Evolutionary conservation across 768 basidiomycete genomes (phyloP).

Genomic region (Suillus lakei): DNA sequence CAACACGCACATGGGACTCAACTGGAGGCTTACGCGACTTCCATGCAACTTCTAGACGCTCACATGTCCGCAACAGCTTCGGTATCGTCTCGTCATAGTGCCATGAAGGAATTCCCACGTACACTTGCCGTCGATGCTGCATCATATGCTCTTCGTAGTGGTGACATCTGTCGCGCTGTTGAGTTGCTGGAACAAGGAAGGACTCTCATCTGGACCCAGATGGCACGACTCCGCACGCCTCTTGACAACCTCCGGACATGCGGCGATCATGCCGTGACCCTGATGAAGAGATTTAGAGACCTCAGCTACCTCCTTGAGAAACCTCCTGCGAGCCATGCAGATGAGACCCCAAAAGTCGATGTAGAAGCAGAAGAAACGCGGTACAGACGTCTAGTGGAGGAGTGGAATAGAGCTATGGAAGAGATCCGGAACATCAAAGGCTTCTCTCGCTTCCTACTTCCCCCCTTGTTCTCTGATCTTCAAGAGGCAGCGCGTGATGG

Average conservation of each 20-base stretch:
- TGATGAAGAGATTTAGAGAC: too few relatives aligned
- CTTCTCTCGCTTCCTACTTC: slow-evolving; percentile 18
- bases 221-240: too few relatives aligned
- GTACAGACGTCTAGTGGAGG: background rate
- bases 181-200: background rate
- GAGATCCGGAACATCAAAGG: slow-evolving; percentile 20
- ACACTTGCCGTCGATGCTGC: background rate
- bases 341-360: background rate
- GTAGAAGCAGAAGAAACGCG: background rate
- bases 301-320: background rate
- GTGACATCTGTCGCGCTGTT: background rate
- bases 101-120: background rate
- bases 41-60: background rate
- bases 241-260: too few relatives aligned
- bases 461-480: slow-evolving; percentile 14
- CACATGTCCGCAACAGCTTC: background rate
- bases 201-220: background rate
- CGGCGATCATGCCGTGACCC: too few relatives aligned
- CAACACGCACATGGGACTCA: background rate
- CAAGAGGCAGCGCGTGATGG: slow-evolving; percentile 10
- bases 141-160: too few relatives aligned
- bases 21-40: background rate
- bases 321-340: background rate
- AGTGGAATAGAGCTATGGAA: slow-evolving; percentile 18
- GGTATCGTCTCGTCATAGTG: background rate